A percentile compares a stretch with the other conserved stretches of the same genome.
Conservation (phyloP, 495 filamentous ascomycete species). For the Rostrohypoxylon terebratum region DNA sequence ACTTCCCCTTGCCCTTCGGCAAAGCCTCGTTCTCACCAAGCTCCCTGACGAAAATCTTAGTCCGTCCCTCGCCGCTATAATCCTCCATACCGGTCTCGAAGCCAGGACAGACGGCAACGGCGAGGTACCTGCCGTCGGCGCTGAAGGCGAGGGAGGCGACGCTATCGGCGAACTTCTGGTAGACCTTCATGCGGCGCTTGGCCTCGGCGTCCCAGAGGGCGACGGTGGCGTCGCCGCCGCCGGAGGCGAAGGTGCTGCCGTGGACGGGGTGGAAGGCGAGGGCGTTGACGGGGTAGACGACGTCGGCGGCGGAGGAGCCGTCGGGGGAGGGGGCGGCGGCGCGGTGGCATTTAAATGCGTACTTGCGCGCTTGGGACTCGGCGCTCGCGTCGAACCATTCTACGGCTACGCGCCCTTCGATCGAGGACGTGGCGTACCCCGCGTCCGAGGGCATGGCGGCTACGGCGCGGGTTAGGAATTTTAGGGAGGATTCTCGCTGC, state of each 20-base stretch:
- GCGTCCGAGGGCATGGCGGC: slow-evolving; percentile 97
- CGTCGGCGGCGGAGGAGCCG: slow-evolving; percentile 65
- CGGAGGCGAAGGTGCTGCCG: slow-evolving; percentile 87
- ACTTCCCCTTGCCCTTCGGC: slow-evolving; percentile 76
- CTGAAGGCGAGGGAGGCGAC: slow-evolving; percentile 83
- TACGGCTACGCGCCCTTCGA: slow-evolving; percentile 94
- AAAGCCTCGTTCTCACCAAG: slow-evolving; percentile 88
- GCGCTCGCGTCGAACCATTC: slow-evolving; percentile 95
- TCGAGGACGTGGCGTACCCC: slow-evolving; percentile 87
- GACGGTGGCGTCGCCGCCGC: slow-evolving; percentile 94
- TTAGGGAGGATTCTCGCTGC: slow-evolving; percentile 87
- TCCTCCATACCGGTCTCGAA: slow-evolving; percentile 93
- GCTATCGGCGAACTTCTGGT: slow-evolving; percentile 82
- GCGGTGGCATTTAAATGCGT: slow-evolving; percentile 98
- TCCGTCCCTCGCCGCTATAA: slow-evolving; percentile 72
- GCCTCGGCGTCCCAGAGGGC: slow-evolving; percentile 93
- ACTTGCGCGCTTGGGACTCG: slow-evolving; percentile 89
- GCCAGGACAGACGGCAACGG: slow-evolving; percentile 85
- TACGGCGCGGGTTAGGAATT: slow-evolving; percentile 93
- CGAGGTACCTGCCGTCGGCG: slow-evolving; percentile 82
- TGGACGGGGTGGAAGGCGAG: slow-evolving; percentile 90
- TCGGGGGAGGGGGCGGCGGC: slow-evolving; percentile 57
- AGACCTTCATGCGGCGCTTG: slow-evolving; percentile 90
- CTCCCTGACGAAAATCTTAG: slow-evolving; percentile 84
- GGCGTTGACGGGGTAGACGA: slow-evolving; percentile 96